Conservation (phyloP, 371 early-diverging fungal species). For the Capillidium heterosporum region DNA sequence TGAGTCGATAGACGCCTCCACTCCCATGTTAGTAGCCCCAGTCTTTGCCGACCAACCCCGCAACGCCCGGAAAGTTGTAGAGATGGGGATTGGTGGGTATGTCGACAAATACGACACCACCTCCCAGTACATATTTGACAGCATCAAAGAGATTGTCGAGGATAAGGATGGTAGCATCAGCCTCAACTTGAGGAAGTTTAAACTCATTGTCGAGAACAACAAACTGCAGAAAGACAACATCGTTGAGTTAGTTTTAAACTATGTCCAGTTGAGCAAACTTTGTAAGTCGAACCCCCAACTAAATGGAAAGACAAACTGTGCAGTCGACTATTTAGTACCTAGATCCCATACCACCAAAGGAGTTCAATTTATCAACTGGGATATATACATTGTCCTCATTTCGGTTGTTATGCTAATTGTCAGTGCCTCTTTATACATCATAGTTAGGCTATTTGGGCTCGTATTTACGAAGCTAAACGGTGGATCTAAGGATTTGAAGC, state of each 20-base stretch:
- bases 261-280: neutral
- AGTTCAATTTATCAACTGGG: no score
- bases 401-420: no score
- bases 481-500: no score
- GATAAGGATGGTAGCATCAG: neutral
- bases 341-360: neutral
- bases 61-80: neutral
- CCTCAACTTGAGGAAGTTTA: neutral
- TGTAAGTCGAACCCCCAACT: neutral
- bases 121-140: neutral
- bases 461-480: no score
- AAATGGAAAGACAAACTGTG: neutral
- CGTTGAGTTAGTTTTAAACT: neutral
- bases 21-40: slow-evolving; percentile 3
- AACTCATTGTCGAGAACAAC: neutral
- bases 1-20: neutral
- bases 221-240: neutral
- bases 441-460: no score
- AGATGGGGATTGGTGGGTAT: neutral
- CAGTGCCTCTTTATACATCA: no score
- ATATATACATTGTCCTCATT: no score
- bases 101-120: neutral
- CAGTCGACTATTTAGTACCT: neutral
- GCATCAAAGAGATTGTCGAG: neutral
- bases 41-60: slow-evolving; percentile 2